Conservation (phyloP, 2,329 filamentous ascomycete species). For the Xylariaceae sp. region DNA sequence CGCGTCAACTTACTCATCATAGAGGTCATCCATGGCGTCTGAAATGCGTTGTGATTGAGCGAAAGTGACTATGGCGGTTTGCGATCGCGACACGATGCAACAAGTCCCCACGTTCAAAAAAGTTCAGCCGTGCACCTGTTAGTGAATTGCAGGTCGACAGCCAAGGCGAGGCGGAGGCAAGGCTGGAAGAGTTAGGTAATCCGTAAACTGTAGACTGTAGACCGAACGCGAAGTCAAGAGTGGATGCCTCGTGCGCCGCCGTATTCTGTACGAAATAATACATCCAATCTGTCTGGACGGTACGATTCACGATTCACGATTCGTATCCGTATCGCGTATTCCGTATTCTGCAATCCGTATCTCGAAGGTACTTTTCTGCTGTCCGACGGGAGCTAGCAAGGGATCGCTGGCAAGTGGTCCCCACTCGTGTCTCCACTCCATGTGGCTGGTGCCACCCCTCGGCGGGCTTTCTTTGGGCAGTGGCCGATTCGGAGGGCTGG, state of each 20-base stretch:
- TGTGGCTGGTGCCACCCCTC: slow-evolving; percentile 6
- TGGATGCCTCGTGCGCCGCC: too few relatives aligned
- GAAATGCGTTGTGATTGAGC: slow-evolving; percentile 24
- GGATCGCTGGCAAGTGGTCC: too few relatives aligned
- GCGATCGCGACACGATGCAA: slow-evolving; percentile 13
- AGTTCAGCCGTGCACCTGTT: neutral
- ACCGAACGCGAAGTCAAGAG: neutral
- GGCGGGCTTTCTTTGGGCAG: slow-evolving; percentile 17
- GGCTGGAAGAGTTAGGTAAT: slow-evolving; percentile 7
- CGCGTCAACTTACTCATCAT: slow-evolving; percentile 68
- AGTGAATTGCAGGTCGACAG: neutral
- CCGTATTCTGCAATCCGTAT: neutral
- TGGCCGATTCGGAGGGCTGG: slow-evolving; percentile 16
- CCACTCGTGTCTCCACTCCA: neutral
- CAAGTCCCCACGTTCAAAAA: slow-evolving; percentile 14
- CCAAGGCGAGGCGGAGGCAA: slow-evolving; percentile 9
- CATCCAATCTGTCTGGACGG: too few relatives aligned
- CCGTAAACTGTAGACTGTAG: neutral
- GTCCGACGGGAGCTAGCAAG: too few relatives aligned
- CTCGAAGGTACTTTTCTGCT: neutral
- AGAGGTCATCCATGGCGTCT: slow-evolving; percentile 79
- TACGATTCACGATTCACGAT: neutral
- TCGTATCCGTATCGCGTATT: neutral
- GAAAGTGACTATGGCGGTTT: slow-evolving; percentile 12
- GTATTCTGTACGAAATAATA: too few relatives aligned